phyloP scores from a whole-genome alignment of 2,329 filamentous ascomycete genomes.

The Aureobasidium leucospermi region DNA sequence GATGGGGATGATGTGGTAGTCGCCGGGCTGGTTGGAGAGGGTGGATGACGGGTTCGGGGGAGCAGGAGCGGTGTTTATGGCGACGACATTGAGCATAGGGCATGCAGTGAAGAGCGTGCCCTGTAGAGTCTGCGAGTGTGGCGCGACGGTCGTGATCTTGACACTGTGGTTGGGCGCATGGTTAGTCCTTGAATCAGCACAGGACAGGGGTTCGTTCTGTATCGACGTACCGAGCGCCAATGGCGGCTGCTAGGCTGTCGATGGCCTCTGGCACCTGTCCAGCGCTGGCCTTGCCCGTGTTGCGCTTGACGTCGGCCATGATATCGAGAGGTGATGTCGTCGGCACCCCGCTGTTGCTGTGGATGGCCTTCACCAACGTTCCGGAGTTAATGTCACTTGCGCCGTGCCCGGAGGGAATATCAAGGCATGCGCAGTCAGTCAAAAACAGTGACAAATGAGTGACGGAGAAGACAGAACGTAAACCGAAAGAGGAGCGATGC shows the following conservation, averaged over 20 bases:
- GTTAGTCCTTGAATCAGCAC: background rate
- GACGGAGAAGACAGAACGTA: background rate
- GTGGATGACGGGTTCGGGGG: slow-evolving; percentile 36
- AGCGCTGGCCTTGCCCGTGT: slow-evolving; percentile 42
- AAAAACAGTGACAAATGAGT: background rate
- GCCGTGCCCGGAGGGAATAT: background rate
- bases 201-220: background rate
- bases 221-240: slow-evolving; percentile 51
- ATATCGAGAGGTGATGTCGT: background rate
- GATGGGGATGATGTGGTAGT: slow-evolving; percentile 56
- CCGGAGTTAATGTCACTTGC: background rate
- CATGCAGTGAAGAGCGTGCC: slow-evolving; percentile 57
- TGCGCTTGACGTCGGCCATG: slow-evolving; percentile 55
- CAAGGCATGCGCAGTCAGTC: background rate
- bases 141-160: slow-evolving; percentile 49
- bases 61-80: slow-evolving; percentile 48
- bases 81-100: slow-evolving; percentile 54
- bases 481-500: background rate
- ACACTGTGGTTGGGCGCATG: slow-evolving; percentile 36
- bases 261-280: slow-evolving; percentile 37
- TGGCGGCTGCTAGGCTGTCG: slow-evolving; percentile 50
- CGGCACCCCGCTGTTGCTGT: slow-evolving; percentile 1
- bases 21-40: slow-evolving; percentile 38
- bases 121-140: slow-evolving; percentile 46
- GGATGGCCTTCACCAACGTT: background rate